Evolutionary conservation across 1,284 basidiomycete genomes (phyloP).

Genomic region (Ustilago tritici): DNA sequence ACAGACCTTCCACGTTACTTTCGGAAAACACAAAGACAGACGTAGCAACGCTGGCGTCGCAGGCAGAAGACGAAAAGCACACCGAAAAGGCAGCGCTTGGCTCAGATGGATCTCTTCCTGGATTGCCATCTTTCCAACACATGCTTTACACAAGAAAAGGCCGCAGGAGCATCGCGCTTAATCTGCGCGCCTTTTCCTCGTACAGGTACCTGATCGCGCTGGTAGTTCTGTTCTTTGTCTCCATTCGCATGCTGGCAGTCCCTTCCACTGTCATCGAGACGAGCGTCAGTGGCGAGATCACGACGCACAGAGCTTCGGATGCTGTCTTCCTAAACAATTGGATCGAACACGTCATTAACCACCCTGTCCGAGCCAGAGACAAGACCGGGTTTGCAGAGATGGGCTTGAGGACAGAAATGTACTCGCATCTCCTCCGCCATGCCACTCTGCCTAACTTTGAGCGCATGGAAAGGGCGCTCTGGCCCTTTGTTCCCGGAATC

Average conservation of each 20-base stretch:
- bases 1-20: conserved; percentile 18
- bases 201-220: conserved; percentile 21
- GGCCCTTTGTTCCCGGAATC: conserved; percentile 54
- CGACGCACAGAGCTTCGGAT: conserved; percentile 23
- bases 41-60: conserved; percentile 22
- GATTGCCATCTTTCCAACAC: conserved; percentile 17
- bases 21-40: conserved; percentile 29
- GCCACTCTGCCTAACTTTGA: conserved; percentile 46
- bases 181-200: conserved; percentile 11
- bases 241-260: conserved; percentile 11
- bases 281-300: conserved; percentile 28
- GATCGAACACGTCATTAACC: conserved; percentile 48
- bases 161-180: conserved; percentile 6
- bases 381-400: conserved; percentile 53
- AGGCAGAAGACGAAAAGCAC: background rate
- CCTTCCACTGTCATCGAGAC: conserved; percentile 18
- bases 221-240: conserved; percentile 15
- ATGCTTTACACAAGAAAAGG: conserved; percentile 30
- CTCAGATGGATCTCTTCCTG: background rate
- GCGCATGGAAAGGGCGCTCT: conserved; percentile 49
- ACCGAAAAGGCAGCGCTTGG: background rate
- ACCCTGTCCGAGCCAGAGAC: conserved; percentile 47
- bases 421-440: conserved; percentile 48
- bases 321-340: conserved; percentile 46
- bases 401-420: conserved; percentile 52